Percentiles rank a stretch among this genome's conserved stretches.
phyloP scores from a whole-genome alignment of 2,329 filamentous ascomycete species.

The Juglanconis sp. region DNA sequence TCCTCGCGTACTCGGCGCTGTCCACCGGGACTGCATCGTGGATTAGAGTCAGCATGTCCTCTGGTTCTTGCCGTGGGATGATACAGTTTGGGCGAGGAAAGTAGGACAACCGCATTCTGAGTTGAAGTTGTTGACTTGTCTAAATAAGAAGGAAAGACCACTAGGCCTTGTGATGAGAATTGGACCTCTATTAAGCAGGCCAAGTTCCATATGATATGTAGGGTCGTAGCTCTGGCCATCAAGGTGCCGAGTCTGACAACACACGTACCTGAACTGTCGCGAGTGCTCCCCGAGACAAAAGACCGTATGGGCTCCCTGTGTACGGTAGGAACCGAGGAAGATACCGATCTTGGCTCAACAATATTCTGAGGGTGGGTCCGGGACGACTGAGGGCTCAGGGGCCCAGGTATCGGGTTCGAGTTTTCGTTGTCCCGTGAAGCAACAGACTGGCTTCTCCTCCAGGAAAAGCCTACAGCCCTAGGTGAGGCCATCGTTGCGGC shows the following conservation, averaged over 20 bases:
- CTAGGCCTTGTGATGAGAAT: not conserved
- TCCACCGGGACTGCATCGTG: conserved; percentile 51
- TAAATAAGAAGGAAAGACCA: not conserved
- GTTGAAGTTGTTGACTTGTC: not conserved
- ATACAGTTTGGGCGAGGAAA: not conserved
- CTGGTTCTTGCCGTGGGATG: not conserved
- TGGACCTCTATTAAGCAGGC: not conserved
- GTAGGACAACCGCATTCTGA: not conserved
- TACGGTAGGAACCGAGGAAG: conserved; percentile 37
- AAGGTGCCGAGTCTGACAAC: conserved; percentile 3
- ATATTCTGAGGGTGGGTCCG: conserved; percentile 22
- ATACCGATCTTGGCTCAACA: conserved; percentile 32
- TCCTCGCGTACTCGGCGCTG: conserved; percentile 70
- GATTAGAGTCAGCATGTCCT: conserved; percentile 15
- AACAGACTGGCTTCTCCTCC: conserved; percentile 37
- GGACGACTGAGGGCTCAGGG: conserved; percentile 19
- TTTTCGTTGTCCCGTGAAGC: conserved; percentile 28
- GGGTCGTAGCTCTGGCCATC: not conserved
- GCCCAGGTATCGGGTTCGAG: conserved; percentile 21
- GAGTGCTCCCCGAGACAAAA: conserved; percentile 65
- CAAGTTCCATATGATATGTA: not conserved
- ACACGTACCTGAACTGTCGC: conserved; percentile 54
- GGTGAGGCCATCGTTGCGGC: conserved; percentile 42
- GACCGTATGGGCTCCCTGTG: conserved; percentile 68
- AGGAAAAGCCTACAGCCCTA: conserved; percentile 40